Evolutionary conservation across 306 rosid genomes (phyloP).

Genomic region (Ziziphus jujuba): DNA sequence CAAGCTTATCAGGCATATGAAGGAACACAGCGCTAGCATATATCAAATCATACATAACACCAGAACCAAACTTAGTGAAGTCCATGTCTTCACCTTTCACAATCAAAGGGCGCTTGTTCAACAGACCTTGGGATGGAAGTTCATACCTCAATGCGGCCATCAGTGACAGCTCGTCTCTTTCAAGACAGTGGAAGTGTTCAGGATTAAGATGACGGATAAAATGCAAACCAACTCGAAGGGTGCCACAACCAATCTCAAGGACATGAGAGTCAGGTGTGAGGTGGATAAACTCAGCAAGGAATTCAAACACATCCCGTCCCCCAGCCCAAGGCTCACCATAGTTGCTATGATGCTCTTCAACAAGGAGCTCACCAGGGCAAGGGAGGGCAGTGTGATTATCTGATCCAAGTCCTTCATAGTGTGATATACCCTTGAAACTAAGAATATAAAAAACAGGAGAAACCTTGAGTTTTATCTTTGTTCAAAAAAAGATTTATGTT

Average conservation of each 20-base stretch:
- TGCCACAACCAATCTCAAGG: slow-evolving; percentile 92
- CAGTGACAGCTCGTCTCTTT: slow-evolving; percentile 85
- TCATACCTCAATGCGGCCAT: slow-evolving; percentile 89
- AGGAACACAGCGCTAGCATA: slow-evolving; percentile 97
- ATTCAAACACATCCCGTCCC: slow-evolving; percentile 86
- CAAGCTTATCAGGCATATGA: slow-evolving; percentile 90
- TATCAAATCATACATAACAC: slow-evolving; percentile 58
- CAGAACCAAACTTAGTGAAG: slow-evolving; percentile 59
- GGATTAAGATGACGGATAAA: slow-evolving; percentile 73
- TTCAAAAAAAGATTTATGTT: background rate
- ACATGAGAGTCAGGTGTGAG: slow-evolving; percentile 59
- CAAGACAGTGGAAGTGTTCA: slow-evolving; percentile 75
- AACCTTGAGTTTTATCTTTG: background rate
- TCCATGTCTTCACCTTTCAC: slow-evolving; percentile 86
- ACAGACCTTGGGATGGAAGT: slow-evolving; percentile 91
- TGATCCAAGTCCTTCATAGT: slow-evolving; percentile 60
- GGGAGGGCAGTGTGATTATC: slow-evolving; percentile 74
- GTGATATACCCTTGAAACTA: slow-evolving; percentile 89
- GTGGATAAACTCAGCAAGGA: slow-evolving; percentile 62
- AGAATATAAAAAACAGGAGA: background rate
- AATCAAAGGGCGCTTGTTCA: slow-evolving; percentile 75
- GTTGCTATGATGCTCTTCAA: slow-evolving; percentile 94
- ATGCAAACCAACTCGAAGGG: slow-evolving; percentile 91
- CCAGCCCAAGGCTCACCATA: slow-evolving; percentile 99
- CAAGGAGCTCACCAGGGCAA: slow-evolving; percentile 88